Evolutionary conservation across 192 early-diverging fungal species (phyloP), one percentile per base, ranked within the genome.

Genomic region (Backusella mclennaniae): DNA sequence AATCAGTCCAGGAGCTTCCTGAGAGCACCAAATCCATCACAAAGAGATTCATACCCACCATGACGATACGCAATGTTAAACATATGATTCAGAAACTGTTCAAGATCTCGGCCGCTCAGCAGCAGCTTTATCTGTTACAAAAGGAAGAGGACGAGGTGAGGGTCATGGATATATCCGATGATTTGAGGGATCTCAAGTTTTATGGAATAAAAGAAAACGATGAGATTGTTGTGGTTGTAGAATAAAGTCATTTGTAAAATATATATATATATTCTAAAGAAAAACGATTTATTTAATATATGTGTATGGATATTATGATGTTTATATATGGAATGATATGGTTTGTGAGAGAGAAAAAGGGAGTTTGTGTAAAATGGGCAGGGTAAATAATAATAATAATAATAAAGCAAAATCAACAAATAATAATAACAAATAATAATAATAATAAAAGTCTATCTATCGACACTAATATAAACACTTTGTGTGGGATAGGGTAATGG

Each of bases 61-160:
- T 89, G 86, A 84, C 78, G 1, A 78, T 89, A 15, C 70, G 85
- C 66, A 86, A 76, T 69, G 74, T 86, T 70, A 85, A 85, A 53
- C 84, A 86, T 73, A 35, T 89, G 44, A 74, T 84, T 11, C 88
- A 89, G 71, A 87, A 86, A 77, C 38, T 86, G 36, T 67, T 89
- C 67, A 68, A 78, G 7, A 75, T 89, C 9, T 79, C 85, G 17
- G 74, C 85, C 0, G 49, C 77, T 2, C 79, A 80, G 23, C 88
- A 86, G 44, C 74, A 78, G 17, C 35, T 89, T 21, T 79, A 75
- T 73, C 76, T 81, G 26, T 23, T 83, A 15, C 78, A 84, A 76
- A 7, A 39, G 36, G 46, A 69, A 1, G 49, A 70, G 33, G 67
- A 78, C 1, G 83, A 76, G 56, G 26, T 14, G 21, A 63, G 56